phyloP scores from a whole-genome alignment of 129 eudicot species.

The Ambrosia artemisiifolia region DNA sequence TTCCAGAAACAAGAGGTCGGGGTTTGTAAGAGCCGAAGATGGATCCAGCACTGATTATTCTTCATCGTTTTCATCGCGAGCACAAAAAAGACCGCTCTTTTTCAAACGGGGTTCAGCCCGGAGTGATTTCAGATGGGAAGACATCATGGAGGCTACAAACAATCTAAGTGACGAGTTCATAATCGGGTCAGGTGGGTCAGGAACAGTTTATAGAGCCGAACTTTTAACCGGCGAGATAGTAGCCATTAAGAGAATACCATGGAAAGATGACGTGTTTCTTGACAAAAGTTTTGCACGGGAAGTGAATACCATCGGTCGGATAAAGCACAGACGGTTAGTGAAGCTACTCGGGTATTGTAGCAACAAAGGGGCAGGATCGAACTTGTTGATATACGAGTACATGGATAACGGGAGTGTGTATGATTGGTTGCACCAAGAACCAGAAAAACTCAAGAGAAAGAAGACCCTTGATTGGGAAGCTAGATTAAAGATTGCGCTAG shows the following conservation, averaged over 20 bases:
- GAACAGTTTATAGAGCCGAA: slow-evolving; percentile 82
- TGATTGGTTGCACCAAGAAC: slow-evolving; percentile 76
- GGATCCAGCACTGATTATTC: slow-evolving; percentile 41
- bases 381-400: slow-evolving; percentile 79
- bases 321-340: slow-evolving; percentile 86
- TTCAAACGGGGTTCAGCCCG: slow-evolving; percentile 47
- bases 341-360: slow-evolving; percentile 79
- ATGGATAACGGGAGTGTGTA: slow-evolving; percentile 97
- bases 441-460: slow-evolving; percentile 46
- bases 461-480: slow-evolving; percentile 71
- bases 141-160: slow-evolving; percentile 89
- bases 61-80: slow-evolving; percentile 60
- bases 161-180: slow-evolving; percentile 78
- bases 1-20: slow-evolving; percentile 50
- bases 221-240: slow-evolving; percentile 59
- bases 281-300: slow-evolving; percentile 92
- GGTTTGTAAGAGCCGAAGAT: slow-evolving; percentile 42
- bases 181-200: slow-evolving; percentile 93
- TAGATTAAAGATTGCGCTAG: slow-evolving; percentile 72
- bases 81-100: slow-evolving; percentile 56
- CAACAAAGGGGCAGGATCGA: slow-evolving; percentile 62
- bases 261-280: slow-evolving; percentile 65
- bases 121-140: slow-evolving; percentile 66
- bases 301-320: slow-evolving; percentile 79
- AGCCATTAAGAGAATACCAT: slow-evolving; percentile 78